A percentile compares a stretch with the other conserved stretches of the same genome.
Conservation (phyloP, 2,329 filamentous ascomycete genomes). For the Aureobasidium zeae region DNA sequence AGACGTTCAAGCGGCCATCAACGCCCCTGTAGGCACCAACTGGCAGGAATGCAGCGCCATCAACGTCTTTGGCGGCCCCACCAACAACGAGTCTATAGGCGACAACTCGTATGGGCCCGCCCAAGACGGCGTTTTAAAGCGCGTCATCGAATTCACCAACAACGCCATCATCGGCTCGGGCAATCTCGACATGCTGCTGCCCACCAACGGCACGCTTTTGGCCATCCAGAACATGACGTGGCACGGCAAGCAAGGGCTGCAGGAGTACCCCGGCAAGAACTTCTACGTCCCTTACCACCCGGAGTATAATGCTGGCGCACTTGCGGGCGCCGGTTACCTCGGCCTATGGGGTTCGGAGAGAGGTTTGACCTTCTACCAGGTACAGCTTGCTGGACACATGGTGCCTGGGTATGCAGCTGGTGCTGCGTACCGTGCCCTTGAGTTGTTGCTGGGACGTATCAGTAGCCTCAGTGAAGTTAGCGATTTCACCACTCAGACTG, state of each 20-base stretch:
- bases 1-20: slow-evolving; percentile 32
- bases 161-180: slow-evolving; percentile 28
- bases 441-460: slow-evolving; percentile 65
- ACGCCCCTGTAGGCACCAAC: slow-evolving; percentile 25
- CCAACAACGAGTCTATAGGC: slow-evolving; percentile 12
- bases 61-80: slow-evolving; percentile 23
- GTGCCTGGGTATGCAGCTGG: slow-evolving; percentile 13
- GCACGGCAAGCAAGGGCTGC: slow-evolving; percentile 25
- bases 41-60: slow-evolving; percentile 18
- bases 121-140: background rate
- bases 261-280: slow-evolving; percentile 19
- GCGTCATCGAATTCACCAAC: slow-evolving; percentile 27
- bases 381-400: slow-evolving; percentile 24
- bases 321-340: slow-evolving; percentile 20
- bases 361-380: slow-evolving; percentile 23
- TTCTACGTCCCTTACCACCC: slow-evolving; percentile 23
- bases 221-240: slow-evolving; percentile 27
- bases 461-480: slow-evolving; percentile 39
- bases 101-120: slow-evolving; percentile 6
- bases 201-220: slow-evolving; percentile 25
- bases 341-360: slow-evolving; percentile 23
- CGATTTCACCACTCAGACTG: slow-evolving; percentile 30
- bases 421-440: slow-evolving; percentile 61
- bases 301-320: slow-evolving; percentile 11
- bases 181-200: slow-evolving; percentile 24